Percentiles rank a stretch among this genome's conserved stretches.
Conservation (phyloP, 305 asterid genomes). For the Ilex paraguariensis region DNA sequence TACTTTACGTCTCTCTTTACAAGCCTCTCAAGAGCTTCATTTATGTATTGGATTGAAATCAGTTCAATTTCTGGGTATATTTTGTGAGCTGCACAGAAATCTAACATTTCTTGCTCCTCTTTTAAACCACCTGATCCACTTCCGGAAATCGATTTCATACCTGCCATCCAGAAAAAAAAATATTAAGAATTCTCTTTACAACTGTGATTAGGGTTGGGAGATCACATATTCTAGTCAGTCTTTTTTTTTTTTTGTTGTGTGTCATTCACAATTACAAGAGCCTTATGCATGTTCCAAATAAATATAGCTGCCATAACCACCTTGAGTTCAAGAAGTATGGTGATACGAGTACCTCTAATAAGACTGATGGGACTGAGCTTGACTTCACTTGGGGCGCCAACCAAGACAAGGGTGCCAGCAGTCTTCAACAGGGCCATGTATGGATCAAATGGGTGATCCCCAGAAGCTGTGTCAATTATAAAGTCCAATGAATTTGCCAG, state of each 20-base stretch:
- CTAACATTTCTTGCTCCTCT: neutral
- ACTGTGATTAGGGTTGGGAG: neutral
- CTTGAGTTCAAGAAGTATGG: neutral
- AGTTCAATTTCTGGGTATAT: neutral
- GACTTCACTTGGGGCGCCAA: constrained; percentile 84
- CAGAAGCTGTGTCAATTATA: constrained; percentile 83
- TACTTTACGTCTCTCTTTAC: neutral
- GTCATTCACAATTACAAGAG: too few relatives aligned
- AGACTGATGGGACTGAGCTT: constrained; percentile 57
- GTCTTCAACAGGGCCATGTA: constrained; percentile 70
- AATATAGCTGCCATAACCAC: neutral
- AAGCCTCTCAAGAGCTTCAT: constrained; percentile 1
- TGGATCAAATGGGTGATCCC: constrained; percentile 60
- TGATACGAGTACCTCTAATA: constrained; percentile 33
- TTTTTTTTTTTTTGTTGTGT: too few relatives aligned
- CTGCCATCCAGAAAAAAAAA: neutral
- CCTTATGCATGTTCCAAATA: too few relatives aligned
- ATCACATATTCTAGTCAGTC: too few relatives aligned
- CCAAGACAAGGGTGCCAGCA: constrained; percentile 63
- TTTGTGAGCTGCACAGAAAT: neutral
- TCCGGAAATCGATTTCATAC: neutral
- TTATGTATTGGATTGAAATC: neutral
- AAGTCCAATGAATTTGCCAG: constrained; percentile 58
- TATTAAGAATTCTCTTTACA: neutral
- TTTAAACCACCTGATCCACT: neutral